Base-by-base conservation (phyloP, 345 rosid genomes). In the Boechera retrofracta region DNA sequence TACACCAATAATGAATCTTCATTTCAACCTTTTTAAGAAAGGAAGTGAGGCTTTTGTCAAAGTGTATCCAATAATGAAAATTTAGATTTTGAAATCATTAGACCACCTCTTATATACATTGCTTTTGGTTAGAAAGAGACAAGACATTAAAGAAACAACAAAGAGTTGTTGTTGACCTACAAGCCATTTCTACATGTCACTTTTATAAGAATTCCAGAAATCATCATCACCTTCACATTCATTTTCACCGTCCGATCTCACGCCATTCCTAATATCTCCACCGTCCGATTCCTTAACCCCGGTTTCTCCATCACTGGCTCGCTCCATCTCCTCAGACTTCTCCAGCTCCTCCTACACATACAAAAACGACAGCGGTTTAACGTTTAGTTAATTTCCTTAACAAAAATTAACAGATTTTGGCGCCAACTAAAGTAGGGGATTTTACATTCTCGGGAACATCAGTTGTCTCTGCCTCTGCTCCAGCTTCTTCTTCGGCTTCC, bases 321-420 rank as follows among this genome's bases (percentile, higher is more conserved):
- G 63, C 64, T 76, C 84, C 38, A 68, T 67, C 54, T 38, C 53
- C 57, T 81, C 79, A 12, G 65, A 24, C 52, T 84, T 80, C 57
- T 69, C 38, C 1, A 59, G 69, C 70, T 81, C 85, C 52, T 77
- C 88, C 94, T 85, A 83, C 82, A 70, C 57, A 51, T 58, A 63
- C 12, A 47, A 39, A 58, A 69, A 45, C 58, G 74, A 36, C 21
- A 26, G 8, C 67, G 56, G 33, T 47, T 71, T 36, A 29, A 7
- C 6, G 1, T 16, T 67, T 31, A 4, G 44, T 44, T 31, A 29
- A 21, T 21, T 21, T 21, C 24, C 0, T 45, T 0, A 29, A 38
- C 45, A 21, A 21, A 60, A 3, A 6, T 33, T 21, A 73, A 69
- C 75, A 67, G 53, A 60, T 26, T 62, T 16, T 53, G 75, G 42